Percentiles rank a stretch among this genome's conserved stretches.
Conservation (phyloP, 2,329 filamentous ascomycete species). For the Pestalotiopsis sp. region DNA sequence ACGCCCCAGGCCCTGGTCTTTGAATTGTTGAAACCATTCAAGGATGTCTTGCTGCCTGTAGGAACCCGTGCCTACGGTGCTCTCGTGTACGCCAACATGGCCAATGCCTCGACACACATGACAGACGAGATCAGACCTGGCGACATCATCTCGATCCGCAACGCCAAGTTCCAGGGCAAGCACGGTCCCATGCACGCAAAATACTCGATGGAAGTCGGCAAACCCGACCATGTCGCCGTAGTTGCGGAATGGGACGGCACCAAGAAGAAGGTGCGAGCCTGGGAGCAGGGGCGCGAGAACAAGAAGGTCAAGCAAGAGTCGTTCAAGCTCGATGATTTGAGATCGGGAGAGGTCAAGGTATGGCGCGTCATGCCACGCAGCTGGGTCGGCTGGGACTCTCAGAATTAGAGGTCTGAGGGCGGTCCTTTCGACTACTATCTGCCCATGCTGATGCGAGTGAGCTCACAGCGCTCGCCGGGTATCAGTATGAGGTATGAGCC, state of each 20-base stretch:
- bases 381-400: constrained; percentile 82
- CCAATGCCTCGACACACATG: constrained; percentile 88
- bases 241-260: constrained; percentile 98
- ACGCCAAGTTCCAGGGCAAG: constrained; percentile 93
- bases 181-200: constrained; percentile 95
- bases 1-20: constrained; percentile 76
- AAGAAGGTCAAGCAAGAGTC: constrained; percentile 94
- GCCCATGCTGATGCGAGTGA: constrained; percentile 14
- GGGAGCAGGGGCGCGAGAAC: constrained; percentile 93
- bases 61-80: constrained; percentile 91
- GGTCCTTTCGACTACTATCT: constrained; percentile 13
- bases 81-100: constrained; percentile 91
- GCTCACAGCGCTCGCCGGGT: constrained; percentile 7
- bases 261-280: constrained; percentile 94
- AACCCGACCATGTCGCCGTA: constrained; percentile 84
- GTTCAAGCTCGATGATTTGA: constrained; percentile 88
- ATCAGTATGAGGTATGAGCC: background rate
- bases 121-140: constrained; percentile 92
- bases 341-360: constrained; percentile 93
- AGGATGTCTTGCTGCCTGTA: constrained; percentile 77
- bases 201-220: constrained; percentile 86
- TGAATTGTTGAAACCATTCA: constrained; percentile 75
- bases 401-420: constrained; percentile 14
- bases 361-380: constrained; percentile 92
- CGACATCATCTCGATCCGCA: constrained; percentile 91